phyloP scores from a whole-genome alignment of 768 basidiomycete species.

The Boletus tylopilopsis region DNA sequence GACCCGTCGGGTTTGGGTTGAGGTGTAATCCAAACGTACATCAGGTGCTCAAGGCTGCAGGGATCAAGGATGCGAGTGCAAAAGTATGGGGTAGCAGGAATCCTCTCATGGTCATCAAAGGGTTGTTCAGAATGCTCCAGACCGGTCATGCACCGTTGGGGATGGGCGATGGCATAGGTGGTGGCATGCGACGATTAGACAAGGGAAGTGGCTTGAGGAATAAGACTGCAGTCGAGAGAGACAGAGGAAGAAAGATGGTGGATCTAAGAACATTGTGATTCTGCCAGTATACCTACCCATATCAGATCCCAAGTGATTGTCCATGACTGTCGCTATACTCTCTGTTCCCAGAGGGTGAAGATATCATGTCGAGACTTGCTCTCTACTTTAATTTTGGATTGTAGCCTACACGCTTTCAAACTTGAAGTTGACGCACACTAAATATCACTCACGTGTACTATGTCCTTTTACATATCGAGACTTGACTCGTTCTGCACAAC shows the following conservation, averaged over 20 bases:
- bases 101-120: slow-evolving; percentile 72
- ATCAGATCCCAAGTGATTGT: too few species aligned
- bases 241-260: slow-evolving; percentile 75
- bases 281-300: neutral
- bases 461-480: too few species aligned
- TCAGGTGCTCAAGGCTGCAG: slow-evolving; percentile 86
- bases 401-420: too few species aligned
- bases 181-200: slow-evolving; percentile 62
- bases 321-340: too few species aligned
- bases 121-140: slow-evolving; percentile 76
- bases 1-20: slow-evolving; percentile 89
- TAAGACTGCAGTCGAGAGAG: slow-evolving; percentile 72
- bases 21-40: slow-evolving; percentile 87
- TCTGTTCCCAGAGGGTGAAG: too few species aligned
- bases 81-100: slow-evolving; percentile 95
- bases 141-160: slow-evolving; percentile 75
- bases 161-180: slow-evolving; percentile 83
- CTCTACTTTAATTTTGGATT: too few species aligned
- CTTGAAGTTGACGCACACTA: too few species aligned
- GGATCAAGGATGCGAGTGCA: slow-evolving; percentile 91
- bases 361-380: too few species aligned
- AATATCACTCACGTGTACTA: too few species aligned
- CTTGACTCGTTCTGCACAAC: too few species aligned
- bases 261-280: slow-evolving; percentile 52
- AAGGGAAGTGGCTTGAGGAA: slow-evolving; percentile 73